phyloP scores from a whole-genome alignment of 106 monocot genomes.

The Allium fistulosum region DNA sequence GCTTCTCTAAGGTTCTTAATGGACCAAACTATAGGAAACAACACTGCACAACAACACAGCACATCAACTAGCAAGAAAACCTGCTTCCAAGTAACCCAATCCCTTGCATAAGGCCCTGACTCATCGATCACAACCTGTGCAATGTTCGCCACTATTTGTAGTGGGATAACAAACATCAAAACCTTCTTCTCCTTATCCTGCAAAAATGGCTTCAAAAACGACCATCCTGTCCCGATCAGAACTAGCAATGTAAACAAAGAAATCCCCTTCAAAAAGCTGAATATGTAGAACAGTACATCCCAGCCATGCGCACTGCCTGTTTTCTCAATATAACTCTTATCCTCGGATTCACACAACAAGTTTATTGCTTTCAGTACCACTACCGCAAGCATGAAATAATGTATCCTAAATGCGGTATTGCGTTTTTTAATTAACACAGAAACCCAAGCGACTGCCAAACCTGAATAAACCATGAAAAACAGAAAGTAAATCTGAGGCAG shows the following conservation, averaged over 20 bases:
- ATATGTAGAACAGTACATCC: slow-evolving; percentile 94
- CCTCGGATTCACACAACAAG: slow-evolving; percentile 73
- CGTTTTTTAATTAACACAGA: slow-evolving; percentile 31
- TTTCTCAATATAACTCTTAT: slow-evolving; percentile 65
- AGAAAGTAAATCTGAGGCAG: slow-evolving; percentile 52
- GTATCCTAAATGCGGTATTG: slow-evolving; percentile 51
- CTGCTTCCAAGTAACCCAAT: slow-evolving; percentile 79
- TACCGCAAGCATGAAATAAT: slow-evolving; percentile 89
- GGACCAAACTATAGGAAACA: slow-evolving; percentile 90
- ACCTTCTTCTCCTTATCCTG: slow-evolving; percentile 85
- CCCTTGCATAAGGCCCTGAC: slow-evolving; percentile 42
- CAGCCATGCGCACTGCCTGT: slow-evolving; percentile 85
- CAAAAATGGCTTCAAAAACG: slow-evolving; percentile 80
- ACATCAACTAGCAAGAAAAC: slow-evolving; percentile 77
- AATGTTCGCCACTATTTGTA: slow-evolving; percentile 76
- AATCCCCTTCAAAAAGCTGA: slow-evolving; percentile 84
- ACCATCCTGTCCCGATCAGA: slow-evolving; percentile 88
- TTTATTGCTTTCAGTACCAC: slow-evolving; percentile 68
- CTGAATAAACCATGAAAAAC: slow-evolving; percentile 49
- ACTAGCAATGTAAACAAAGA: slow-evolving; percentile 81
- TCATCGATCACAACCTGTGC: slow-evolving; percentile 75
- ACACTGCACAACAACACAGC: slow-evolving; percentile 77
- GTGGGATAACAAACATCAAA: slow-evolving; percentile 75
- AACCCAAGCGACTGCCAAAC: slow-evolving; percentile 41
- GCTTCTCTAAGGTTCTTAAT: slow-evolving; percentile 85